phyloP scores from a whole-genome alignment of 192 early-diverging fungal species.

The Podila horticola region DNA sequence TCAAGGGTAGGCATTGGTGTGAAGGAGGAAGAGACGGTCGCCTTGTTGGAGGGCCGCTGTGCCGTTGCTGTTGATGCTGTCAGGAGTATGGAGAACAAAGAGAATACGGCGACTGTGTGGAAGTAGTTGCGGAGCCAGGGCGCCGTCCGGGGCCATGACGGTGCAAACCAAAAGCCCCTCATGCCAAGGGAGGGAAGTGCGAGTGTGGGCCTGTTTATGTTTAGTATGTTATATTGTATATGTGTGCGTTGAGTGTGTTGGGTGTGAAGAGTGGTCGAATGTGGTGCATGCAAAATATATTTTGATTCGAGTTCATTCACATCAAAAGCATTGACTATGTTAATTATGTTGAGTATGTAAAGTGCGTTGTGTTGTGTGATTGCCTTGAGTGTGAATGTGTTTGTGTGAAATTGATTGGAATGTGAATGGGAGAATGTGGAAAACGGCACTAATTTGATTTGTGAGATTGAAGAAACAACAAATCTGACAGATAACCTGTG shows the following conservation, averaged over 20 bases:
- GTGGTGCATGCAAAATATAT: neutral
- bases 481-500: neutral
- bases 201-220: too few species aligned
- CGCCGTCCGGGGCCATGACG: too few species aligned
- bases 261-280: neutral
- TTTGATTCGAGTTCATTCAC: neutral
- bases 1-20: neutral
- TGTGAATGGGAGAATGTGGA: neutral
- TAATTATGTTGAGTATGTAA: neutral
- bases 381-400: neutral
- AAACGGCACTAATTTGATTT: neutral
- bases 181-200: too few species aligned
- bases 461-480: neutral
- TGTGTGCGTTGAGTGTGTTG: neutral
- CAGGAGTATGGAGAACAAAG: too few species aligned
- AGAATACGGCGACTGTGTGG: too few species aligned
- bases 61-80: neutral
- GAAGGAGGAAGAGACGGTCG: neutral
- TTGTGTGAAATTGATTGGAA: neutral
- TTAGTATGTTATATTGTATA: too few species aligned
- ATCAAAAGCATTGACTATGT: neutral
- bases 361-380: neutral
- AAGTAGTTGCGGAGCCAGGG: too few species aligned
- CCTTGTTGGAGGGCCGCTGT: neutral
- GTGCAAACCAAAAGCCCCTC: too few species aligned